Conservation (phyloP, 148 eudicot genomes). For the Pouteria glomerata region DNA sequence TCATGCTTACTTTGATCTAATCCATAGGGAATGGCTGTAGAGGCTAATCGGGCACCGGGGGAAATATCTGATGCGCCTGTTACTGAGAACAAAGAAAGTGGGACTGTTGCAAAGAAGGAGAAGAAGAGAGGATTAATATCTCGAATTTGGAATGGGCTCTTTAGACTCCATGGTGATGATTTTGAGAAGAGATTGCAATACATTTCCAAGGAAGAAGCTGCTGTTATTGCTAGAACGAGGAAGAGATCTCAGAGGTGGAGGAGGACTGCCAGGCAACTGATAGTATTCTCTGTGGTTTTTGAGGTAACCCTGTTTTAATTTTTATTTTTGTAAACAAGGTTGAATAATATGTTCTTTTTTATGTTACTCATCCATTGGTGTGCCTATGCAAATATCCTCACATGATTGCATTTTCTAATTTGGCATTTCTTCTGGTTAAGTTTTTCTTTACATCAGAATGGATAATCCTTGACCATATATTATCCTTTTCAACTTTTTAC, state of each 20-base stretch:
- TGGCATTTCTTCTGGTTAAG: background rate
- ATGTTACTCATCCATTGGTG: too few species aligned
- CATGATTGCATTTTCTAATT: background rate
- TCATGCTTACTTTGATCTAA: slow-evolving; percentile 9
- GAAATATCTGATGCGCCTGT: slow-evolving; percentile 22
- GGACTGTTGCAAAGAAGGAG: slow-evolving; percentile 27
- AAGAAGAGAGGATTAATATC: slow-evolving; percentile 58
- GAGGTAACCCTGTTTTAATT: slow-evolving; percentile 45
- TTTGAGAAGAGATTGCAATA: slow-evolving; percentile 69
- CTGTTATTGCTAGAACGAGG: slow-evolving; percentile 53
- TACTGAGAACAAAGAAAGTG: slow-evolving; percentile 32
- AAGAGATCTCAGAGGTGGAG: slow-evolving; percentile 63
- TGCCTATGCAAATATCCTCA: too few species aligned
- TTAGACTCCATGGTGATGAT: slow-evolving; percentile 58
- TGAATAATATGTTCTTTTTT: background rate
- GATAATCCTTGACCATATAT: background rate
- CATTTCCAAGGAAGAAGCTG: slow-evolving; percentile 69
- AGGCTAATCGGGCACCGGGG: slow-evolving; percentile 29
- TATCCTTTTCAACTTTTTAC: background rate
- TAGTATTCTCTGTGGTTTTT: slow-evolving; percentile 50
- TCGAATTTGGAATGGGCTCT: slow-evolving; percentile 60
- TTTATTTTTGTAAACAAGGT: background rate
- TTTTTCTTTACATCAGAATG: slow-evolving; percentile 4
- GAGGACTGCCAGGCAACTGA: slow-evolving; percentile 45
- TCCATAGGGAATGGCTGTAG: slow-evolving; percentile 58